These are phyloP conservation scores for Saturnispora diversa DNA, from an alignment of 805 yeast genomes.

Conservation along the genomic window DNA sequence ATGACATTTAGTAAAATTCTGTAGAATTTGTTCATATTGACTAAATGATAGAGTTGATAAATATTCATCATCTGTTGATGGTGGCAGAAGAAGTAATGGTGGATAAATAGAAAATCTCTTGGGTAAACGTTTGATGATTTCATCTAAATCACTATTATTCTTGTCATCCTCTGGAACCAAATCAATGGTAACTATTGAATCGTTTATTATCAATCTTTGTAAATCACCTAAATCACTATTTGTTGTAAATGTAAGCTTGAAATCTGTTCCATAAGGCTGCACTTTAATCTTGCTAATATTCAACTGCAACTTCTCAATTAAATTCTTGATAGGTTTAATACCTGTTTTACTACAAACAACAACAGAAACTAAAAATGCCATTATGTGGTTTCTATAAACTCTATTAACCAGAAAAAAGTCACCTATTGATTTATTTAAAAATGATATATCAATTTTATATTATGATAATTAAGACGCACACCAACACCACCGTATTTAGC, in stretches of 20 bases:
- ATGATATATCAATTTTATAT: no score
- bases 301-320: neutral
- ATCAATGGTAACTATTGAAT: neutral
- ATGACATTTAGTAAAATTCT: slow-evolving; percentile 3
- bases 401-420: no score
- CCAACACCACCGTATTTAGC: no score
- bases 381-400: neutral
- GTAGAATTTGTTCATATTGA: neutral
- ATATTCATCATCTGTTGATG: slow-evolving; percentile 36
- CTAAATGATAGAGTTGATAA: slow-evolving; percentile 3
- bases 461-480: no score
- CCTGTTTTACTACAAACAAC: neutral
- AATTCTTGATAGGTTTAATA: slow-evolving; percentile 8
- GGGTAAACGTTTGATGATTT: slow-evolving; percentile 29
- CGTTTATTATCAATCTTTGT: neutral
- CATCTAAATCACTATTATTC: neutral
- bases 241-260: neutral
- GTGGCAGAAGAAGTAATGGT: slow-evolving; percentile 55
- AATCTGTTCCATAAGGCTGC: neutral
- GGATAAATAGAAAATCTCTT: slow-evolving; percentile 55
- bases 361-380: neutral
- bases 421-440: no score
- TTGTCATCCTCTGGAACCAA: no score
- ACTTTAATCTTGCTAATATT: neutral
- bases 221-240: neutral